Conservation (phyloP, 768 basidiomycete genomes). For the Pluteus cervinus region DNA sequence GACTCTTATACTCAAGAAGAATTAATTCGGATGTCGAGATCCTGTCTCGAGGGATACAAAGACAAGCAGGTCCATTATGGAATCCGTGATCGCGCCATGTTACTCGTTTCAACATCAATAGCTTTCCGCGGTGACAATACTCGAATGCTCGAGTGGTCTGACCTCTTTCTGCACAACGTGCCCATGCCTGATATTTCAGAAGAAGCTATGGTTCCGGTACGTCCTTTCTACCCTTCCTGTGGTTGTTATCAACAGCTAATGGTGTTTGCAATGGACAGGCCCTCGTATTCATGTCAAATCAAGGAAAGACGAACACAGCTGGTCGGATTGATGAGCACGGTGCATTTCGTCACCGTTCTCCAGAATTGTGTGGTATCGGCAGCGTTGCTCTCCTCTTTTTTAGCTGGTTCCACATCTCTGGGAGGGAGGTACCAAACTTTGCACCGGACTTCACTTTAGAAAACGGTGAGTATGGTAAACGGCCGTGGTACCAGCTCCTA, state of each 20-base stretch:
- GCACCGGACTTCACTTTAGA: constrained; percentile 17
- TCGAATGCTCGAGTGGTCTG: constrained; percentile 17
- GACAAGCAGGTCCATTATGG: constrained; percentile 9
- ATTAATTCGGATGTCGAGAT: constrained; percentile 15
- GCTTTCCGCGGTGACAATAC: constrained; percentile 23
- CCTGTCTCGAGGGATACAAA: constrained; percentile 10
- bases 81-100: constrained; percentile 23
- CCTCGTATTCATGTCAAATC: constrained; percentile 19
- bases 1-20: constrained; percentile 20
- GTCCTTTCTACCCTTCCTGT: neutral
- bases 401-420: constrained; percentile 21
- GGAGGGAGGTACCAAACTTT: constrained; percentile 14
- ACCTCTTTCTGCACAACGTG: constrained; percentile 14
- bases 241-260: no score
- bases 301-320: constrained; percentile 24
- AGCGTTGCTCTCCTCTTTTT: constrained; percentile 21
- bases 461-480: constrained; percentile 18
- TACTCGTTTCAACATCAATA: constrained; percentile 17
- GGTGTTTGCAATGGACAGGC: no score
- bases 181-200: constrained; percentile 14
- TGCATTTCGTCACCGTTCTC: constrained; percentile 18
- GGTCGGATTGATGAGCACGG: constrained; percentile 26
- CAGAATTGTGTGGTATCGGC: constrained; percentile 23
- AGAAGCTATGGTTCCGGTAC: constrained; percentile 12
- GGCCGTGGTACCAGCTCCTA: constrained; percentile 21